These are phyloP conservation scores for Alternaria brassicicola DNA, from an alignment of 2,329 filamentous ascomycete species.

Conservation along the genomic window DNA sequence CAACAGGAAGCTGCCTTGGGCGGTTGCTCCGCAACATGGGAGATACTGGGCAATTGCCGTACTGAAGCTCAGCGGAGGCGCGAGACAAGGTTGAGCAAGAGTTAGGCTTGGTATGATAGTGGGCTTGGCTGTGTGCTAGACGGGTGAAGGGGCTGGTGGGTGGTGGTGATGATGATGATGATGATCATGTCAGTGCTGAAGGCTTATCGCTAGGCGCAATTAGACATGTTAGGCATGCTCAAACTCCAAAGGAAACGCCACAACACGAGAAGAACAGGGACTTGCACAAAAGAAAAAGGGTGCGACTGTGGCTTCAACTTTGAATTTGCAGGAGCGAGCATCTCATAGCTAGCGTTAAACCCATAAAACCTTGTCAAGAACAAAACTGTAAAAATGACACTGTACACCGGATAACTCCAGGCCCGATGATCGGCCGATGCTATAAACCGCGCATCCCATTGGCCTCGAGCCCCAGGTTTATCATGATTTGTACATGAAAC, in stretches of 20 bases:
- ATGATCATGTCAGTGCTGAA: constrained; percentile 14
- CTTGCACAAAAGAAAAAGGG: neutral
- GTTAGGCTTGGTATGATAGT: constrained; percentile 3
- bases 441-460: neutral
- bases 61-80: neutral
- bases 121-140: neutral
- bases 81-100: neutral
- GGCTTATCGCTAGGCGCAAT: constrained; percentile 13
- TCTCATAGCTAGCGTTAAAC: neutral
- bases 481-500: constrained; percentile 2
- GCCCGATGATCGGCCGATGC: constrained; percentile 6
- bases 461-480: neutral
- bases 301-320: neutral
- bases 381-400: neutral
- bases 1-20: constrained; percentile 28
- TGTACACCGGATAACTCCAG: constrained; percentile 5
- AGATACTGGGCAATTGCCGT: neutral
- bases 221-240: constrained; percentile 22
- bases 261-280: neutral
- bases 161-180: constrained; percentile 1
- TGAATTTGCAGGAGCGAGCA: neutral
- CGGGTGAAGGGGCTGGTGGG: neutral
- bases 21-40: neutral
- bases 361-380: neutral
- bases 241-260: constrained; percentile 15